phyloP scores from a whole-genome alignment of 805 yeast species.

The Maudiozyma turicensis region DNA sequence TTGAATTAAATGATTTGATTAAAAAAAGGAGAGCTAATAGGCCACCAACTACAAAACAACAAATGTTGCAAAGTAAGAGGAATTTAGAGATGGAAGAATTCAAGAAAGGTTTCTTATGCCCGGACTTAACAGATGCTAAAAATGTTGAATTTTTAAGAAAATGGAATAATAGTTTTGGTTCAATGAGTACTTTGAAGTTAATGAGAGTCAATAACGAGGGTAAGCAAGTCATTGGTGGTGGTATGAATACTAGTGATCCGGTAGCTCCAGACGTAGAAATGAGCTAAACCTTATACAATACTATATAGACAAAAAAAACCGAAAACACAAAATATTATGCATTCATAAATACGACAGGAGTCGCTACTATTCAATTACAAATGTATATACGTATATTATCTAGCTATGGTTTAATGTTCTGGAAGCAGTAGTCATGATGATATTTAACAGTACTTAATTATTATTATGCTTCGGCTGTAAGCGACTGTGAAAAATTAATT shows the following conservation, averaged over 20 bases:
- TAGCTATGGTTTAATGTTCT: too few species aligned
- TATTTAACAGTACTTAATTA: too few species aligned
- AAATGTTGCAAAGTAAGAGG: slow-evolving; percentile 48
- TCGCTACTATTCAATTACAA: too few species aligned
- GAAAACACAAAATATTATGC: background rate
- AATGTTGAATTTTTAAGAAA: slow-evolving; percentile 51
- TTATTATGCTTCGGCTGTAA: too few species aligned
- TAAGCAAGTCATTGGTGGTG: slow-evolving; percentile 18
- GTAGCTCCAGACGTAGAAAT: background rate
- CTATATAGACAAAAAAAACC: background rate
- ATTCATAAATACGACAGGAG: background rate
- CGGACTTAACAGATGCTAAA: slow-evolving; percentile 54
- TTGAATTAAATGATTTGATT: slow-evolving; percentile 56
- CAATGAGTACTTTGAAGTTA: slow-evolving; percentile 53
- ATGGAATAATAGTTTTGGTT: slow-evolving; percentile 84
- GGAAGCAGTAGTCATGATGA: too few species aligned
- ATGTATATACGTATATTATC: too few species aligned
- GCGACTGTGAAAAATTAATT: too few species aligned
- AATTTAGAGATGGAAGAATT: slow-evolving; percentile 56
- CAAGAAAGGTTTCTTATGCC: slow-evolving; percentile 59
- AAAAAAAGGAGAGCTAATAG: slow-evolving; percentile 74
- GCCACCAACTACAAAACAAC: slow-evolving; percentile 68
- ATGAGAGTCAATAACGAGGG: slow-evolving; percentile 26
- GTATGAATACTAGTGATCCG: background rate
- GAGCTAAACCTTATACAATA: background rate